A percentile compares a stretch with the other conserved stretches of the same genome.
These are phyloP conservation scores for Abelmoschus esculentus DNA, from an alignment of 345 rosid genomes.

Conservation along the genomic window DNA sequence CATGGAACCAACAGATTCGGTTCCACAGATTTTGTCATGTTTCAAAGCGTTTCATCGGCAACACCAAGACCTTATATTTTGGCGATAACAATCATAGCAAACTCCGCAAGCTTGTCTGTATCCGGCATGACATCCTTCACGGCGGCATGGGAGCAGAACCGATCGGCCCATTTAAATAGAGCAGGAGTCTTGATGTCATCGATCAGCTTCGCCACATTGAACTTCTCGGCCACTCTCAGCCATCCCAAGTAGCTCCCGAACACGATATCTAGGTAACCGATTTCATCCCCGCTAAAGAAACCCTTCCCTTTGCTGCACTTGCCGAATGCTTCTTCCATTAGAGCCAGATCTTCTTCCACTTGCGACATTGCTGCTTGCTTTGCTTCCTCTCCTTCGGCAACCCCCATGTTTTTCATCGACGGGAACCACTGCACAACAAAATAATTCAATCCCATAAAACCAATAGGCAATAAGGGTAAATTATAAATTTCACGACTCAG, in stretches of 20 bases:
- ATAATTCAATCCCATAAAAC: no score
- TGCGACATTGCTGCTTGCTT: constrained; percentile 24
- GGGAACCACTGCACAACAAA: neutral
- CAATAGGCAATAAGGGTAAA: no score
- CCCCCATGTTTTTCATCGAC: neutral
- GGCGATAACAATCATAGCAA: no score
- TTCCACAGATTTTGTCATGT: no score
- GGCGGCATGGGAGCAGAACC: neutral
- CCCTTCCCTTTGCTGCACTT: constrained; percentile 49
- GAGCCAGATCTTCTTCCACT: constrained; percentile 29
- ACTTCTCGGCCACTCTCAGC: neutral
- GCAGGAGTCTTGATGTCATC: neutral
- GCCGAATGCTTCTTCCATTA: constrained; percentile 36
- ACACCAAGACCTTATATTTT: no score
- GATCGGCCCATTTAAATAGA: neutral
- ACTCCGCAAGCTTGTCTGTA: neutral
- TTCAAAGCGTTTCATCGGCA: no score
- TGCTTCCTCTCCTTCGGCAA: constrained; percentile 28
- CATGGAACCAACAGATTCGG: no score
- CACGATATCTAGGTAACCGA: constrained; percentile 61
- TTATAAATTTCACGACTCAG: no score
- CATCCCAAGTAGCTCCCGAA: constrained; percentile 26
- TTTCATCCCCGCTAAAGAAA: constrained; percentile 56
- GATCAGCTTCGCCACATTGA: neutral
- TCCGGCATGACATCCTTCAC: neutral